These are phyloP conservation scores for Mycena vitilis DNA, from an alignment of 768 basidiomycete genomes.

Conservation along the genomic window DNA sequence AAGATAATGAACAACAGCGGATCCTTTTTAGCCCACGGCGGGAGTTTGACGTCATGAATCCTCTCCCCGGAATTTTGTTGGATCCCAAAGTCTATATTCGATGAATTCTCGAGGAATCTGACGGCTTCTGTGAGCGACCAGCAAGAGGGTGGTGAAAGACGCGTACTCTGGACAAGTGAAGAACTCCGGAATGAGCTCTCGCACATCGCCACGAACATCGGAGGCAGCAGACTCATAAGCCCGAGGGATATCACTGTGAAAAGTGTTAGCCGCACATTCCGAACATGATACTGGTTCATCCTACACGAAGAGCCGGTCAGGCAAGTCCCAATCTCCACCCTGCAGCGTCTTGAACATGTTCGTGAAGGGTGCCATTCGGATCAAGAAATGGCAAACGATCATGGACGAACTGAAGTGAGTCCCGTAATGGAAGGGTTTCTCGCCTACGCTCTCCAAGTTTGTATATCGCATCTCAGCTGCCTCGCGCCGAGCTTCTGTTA, in stretches of 20 bases:
- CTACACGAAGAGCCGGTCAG: conserved; percentile 87
- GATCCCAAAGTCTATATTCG: conserved; percentile 83
- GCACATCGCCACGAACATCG: conserved; percentile 91
- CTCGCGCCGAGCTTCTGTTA: conserved; percentile 78
- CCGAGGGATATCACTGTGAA: conserved; percentile 74
- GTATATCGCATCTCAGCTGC: conserved; percentile 81
- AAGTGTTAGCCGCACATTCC: conserved; percentile 6
- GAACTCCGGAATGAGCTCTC: conserved; percentile 93
- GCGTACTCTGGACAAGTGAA: conserved; percentile 84
- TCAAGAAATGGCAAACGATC: conserved; percentile 96
- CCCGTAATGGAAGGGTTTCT: conserved; percentile 92
- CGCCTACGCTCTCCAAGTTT: conserved; percentile 81
- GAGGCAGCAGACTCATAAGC: conserved; percentile 87
- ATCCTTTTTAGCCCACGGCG: conserved; percentile 90
- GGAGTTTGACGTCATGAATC: conserved; percentile 89
- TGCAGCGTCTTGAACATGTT: conserved; percentile 95
- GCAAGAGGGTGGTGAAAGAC: background rate
- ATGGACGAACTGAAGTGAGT: conserved; percentile 97
- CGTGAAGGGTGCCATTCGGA: conserved; percentile 90
- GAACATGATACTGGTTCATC: conserved; percentile 21
- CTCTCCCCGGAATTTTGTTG: conserved; percentile 79
- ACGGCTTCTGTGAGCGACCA: background rate
- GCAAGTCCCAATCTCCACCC: conserved; percentile 96
- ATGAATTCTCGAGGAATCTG: conserved; percentile 87
- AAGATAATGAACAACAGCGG: conserved; percentile 83